Evolutionary conservation across 345 rosid genomes (phyloP).

Genomic region (Mangifera indica): DNA sequence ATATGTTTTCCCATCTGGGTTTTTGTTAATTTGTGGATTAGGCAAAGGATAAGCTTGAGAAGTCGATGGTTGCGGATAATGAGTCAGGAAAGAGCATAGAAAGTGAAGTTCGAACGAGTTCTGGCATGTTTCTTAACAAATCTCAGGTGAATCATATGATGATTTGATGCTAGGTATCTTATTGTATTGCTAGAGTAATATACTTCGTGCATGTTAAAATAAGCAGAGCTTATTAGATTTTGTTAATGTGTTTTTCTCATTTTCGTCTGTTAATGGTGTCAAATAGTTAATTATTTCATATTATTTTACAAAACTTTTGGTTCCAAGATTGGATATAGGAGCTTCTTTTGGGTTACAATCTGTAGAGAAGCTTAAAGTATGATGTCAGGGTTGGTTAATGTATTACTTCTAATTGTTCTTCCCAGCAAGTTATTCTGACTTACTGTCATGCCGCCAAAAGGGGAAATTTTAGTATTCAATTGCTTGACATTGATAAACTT

Average conservation of each 20-base stretch:
- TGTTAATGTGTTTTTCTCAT: no score
- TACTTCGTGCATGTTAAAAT: neutral
- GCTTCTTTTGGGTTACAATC: no score
- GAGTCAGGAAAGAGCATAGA: constrained; percentile 74
- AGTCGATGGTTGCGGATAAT: constrained; percentile 90
- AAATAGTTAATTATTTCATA: no score
- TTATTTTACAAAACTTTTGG: no score
- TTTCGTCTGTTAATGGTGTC: neutral
- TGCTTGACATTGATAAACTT: neutral
- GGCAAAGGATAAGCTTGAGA: constrained; percentile 85
- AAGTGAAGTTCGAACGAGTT: constrained; percentile 88
- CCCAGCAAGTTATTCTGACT: no score
- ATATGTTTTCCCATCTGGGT: neutral
- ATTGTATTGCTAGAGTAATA: neutral
- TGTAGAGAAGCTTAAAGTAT: no score
- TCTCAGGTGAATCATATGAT: constrained; percentile 50
- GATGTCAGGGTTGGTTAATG: no score
- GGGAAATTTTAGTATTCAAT: neutral
- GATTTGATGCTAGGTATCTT: neutral
- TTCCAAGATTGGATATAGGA: no score
- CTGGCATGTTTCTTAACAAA: constrained; percentile 80
- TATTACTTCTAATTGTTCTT: no score
- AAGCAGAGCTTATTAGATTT: neutral
- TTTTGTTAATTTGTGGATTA: constrained; percentile 30
- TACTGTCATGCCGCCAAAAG: no score